Percentiles rank a stretch among this genome's conserved stretches.
Evolutionary conservation across 306 rosid genomes (phyloP).

Genomic region (Prosopis cineraria): DNA sequence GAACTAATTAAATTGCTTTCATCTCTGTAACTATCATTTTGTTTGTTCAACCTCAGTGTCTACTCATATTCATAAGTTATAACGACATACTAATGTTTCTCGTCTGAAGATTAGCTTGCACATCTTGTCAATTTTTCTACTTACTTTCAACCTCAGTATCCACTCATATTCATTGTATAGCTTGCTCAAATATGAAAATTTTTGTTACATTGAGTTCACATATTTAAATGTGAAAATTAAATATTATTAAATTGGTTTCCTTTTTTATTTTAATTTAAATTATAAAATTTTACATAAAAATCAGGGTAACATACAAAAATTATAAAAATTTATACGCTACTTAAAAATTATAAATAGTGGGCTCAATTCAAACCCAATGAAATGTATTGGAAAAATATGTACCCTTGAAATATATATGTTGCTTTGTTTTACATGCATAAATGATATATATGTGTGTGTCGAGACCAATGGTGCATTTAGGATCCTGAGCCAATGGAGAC

Average conservation of each 20-base stretch:
- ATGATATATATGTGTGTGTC: no score
- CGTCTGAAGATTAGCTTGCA: neutral
- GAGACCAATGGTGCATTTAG: no score
- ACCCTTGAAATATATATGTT: neutral
- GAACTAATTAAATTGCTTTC: neutral
- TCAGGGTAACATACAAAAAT: neutral
- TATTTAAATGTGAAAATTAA: neutral
- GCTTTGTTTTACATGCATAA: no score
- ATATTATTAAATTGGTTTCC: neutral
- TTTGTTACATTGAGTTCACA: neutral
- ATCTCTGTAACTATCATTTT: neutral
- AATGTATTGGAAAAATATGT: neutral
- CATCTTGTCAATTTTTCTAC: neutral
- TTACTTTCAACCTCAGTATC: no score
- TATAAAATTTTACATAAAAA: neutral
- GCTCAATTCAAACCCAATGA: no score
- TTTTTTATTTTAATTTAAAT: neutral
- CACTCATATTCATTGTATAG: no score
- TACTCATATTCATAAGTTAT: neutral
- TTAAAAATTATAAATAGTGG: no score
- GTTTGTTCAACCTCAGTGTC: neutral
- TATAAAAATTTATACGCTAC: no score
- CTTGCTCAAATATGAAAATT: no score
- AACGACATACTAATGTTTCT: neutral
- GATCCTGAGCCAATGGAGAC: no score